A percentile compares a stretch with the other conserved stretches of the same genome.
Evolutionary conservation across 208 protist species (phyloP).

Genomic region (Trypanosoma theileri): DNA sequence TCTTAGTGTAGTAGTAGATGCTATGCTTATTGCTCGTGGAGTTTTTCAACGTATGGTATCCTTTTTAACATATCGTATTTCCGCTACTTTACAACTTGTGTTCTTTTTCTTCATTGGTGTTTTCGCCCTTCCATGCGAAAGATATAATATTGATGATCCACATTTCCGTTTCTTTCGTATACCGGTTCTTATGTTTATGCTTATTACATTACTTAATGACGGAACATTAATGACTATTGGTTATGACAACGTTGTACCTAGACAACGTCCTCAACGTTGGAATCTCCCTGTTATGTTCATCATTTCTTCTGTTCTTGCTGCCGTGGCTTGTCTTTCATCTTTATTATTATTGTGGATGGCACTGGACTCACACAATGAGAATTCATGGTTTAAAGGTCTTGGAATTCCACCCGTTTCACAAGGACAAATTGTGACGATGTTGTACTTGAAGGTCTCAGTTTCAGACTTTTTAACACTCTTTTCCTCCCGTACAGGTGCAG

Average conservation of each 20-base stretch:
- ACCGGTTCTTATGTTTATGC: constrained; percentile 90
- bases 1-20: constrained; percentile 92
- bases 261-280: constrained; percentile 41
- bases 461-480: constrained; percentile 62
- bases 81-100: constrained; percentile 79
- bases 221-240: constrained; percentile 53
- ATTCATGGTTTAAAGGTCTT: constrained; percentile 31
- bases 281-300: constrained; percentile 44
- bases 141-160: constrained; percentile 63
- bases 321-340: constrained; percentile 51
- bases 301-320: constrained; percentile 32
- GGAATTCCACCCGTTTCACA: constrained; percentile 40
- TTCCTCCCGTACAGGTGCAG: constrained; percentile 32
- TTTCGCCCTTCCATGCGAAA: constrained; percentile 65
- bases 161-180: constrained; percentile 83
- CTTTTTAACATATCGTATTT: constrained; percentile 81
- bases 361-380: constrained; percentile 32
- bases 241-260: constrained; percentile 37
- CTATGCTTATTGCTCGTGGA: constrained; percentile 90
- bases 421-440: constrained; percentile 43
- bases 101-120: constrained; percentile 85
- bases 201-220: constrained; percentile 86
- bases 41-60: constrained; percentile 96
- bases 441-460: constrained; percentile 63
- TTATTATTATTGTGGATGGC: constrained; percentile 51